Conservation (phyloP, 75 land plant species). For the Pinus albicaulis region DNA sequence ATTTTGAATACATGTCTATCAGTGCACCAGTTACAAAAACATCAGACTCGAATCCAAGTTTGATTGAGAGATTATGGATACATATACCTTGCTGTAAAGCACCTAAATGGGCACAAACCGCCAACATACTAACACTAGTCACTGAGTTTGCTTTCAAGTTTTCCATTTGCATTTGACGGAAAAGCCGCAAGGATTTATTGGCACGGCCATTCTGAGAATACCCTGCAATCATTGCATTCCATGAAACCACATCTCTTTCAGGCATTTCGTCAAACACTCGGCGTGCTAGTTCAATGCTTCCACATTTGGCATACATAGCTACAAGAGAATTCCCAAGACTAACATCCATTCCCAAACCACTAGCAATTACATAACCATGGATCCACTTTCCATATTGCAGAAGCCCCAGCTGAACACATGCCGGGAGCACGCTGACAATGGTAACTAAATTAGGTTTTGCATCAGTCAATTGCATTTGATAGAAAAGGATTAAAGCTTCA, state of each 20-base stretch:
- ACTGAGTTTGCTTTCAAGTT: conserved; percentile 7
- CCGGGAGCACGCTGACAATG: conserved; percentile 41
- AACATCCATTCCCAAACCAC: conserved; percentile 1
- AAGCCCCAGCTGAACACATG: conserved; percentile 50
- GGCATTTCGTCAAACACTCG: conserved; percentile 15
- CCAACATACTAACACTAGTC: conserved; percentile 8
- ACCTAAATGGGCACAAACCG: conserved; percentile 14
- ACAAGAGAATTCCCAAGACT: conserved; percentile 13
- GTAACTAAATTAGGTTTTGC: conserved; percentile 31
- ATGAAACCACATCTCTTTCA: conserved; percentile 13
- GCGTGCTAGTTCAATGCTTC: conserved; percentile 6
- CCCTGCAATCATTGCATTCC: conserved; percentile 15
- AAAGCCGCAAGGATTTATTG: conserved; percentile 11
- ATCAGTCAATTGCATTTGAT: conserved; percentile 17
- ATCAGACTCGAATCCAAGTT: conserved; percentile 2
- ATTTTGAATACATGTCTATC: conserved; percentile 29
- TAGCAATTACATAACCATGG: neutral
- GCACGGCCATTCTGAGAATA: conserved; percentile 9
- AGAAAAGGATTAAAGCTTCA: conserved; percentile 28
- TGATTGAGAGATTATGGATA: conserved; percentile 8
- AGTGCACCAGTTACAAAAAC: conserved; percentile 4
- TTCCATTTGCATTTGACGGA: conserved; percentile 11
- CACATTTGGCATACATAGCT: conserved; percentile 18
- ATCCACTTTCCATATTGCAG: conserved; percentile 39
- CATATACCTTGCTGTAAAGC: conserved; percentile 2